phyloP scores from a whole-genome alignment of 768 basidiomycete genomes.

The Hebeloma cylindrosporum region DNA sequence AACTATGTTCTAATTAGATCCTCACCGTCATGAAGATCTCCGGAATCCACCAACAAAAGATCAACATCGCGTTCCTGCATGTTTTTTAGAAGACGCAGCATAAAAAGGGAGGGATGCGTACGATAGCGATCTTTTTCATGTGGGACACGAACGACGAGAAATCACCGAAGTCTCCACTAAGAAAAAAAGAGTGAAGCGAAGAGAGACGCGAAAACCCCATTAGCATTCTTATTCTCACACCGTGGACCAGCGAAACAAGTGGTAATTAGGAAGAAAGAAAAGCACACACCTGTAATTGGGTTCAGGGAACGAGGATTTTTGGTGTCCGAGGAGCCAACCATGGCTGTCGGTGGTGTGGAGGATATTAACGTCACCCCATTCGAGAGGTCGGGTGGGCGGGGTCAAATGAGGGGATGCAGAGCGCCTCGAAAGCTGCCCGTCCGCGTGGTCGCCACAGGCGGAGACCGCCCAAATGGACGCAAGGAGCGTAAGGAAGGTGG shows the following conservation, averaged over 20 bases:
- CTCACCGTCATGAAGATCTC: slow-evolving; percentile 74
- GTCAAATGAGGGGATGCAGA: slow-evolving; percentile 45
- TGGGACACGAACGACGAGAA: slow-evolving; percentile 84
- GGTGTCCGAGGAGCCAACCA: slow-evolving; percentile 75
- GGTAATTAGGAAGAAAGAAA: neutral
- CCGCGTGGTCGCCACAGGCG: slow-evolving; percentile 26
- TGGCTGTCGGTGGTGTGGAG: slow-evolving; percentile 86
- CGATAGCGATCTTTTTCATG: slow-evolving; percentile 74
- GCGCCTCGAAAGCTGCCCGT: slow-evolving; percentile 32
- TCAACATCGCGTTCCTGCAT: slow-evolving; percentile 74
- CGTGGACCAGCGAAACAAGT: no score
- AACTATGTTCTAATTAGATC: neutral
- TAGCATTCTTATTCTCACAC: neutral
- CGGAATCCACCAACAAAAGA: slow-evolving; percentile 78
- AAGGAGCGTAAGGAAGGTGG: slow-evolving; percentile 6
- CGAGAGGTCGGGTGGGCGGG: slow-evolving; percentile 63
- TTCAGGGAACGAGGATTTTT: slow-evolving; percentile 69
- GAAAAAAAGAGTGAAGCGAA: no score
- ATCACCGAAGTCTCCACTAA: slow-evolving; percentile 59
- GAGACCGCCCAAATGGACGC: slow-evolving; percentile 13
- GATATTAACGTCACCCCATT: slow-evolving; percentile 90
- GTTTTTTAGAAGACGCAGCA: neutral
- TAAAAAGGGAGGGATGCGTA: slow-evolving; percentile 21
- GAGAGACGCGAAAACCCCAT: slow-evolving; percentile 14
- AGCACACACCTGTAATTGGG: slow-evolving; percentile 55